These are phyloP conservation scores for Blastocladiella emersonii DNA, from an alignment of 371 early-diverging fungal species.

Conservation along the genomic window DNA sequence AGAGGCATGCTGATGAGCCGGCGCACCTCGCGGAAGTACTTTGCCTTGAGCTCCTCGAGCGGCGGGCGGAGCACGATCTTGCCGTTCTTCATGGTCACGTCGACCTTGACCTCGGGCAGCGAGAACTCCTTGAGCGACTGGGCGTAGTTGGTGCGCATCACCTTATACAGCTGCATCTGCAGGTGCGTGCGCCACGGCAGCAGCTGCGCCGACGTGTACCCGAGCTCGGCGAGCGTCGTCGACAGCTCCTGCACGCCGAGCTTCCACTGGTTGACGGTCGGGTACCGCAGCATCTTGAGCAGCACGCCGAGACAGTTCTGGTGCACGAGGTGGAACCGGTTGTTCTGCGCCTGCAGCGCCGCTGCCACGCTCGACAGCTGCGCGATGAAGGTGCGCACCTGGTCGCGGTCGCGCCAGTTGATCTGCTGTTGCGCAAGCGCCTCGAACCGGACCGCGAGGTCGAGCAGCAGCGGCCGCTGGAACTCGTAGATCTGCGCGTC, in stretches of 20 bases:
- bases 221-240: constrained; percentile 8
- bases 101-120: constrained; percentile 33
- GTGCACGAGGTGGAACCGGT: not conserved
- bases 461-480: constrained; percentile 32
- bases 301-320: not conserved
- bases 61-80: constrained; percentile 31
- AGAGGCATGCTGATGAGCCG: constrained; percentile 33
- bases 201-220: constrained; percentile 17
- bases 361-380: not conserved
- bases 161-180: constrained; percentile 40
- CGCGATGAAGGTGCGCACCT: not conserved
- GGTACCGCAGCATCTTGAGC: not conserved
- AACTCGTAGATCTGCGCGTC: constrained; percentile 35
- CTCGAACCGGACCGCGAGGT: constrained; percentile 31
- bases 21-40: constrained; percentile 39
- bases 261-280: not conserved
- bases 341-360: not conserved
- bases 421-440: constrained; percentile 16
- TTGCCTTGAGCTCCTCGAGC: constrained; percentile 35
- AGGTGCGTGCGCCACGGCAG: constrained; percentile 31
- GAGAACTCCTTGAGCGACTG: constrained; percentile 24
- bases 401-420: not conserved
- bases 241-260: not conserved
- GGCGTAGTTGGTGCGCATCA: constrained; percentile 29
- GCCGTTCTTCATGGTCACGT: constrained; percentile 28